phyloP scores from a whole-genome alignment of 2,329 filamentous ascomycete genomes.

The Xylariaceae sp. region DNA sequence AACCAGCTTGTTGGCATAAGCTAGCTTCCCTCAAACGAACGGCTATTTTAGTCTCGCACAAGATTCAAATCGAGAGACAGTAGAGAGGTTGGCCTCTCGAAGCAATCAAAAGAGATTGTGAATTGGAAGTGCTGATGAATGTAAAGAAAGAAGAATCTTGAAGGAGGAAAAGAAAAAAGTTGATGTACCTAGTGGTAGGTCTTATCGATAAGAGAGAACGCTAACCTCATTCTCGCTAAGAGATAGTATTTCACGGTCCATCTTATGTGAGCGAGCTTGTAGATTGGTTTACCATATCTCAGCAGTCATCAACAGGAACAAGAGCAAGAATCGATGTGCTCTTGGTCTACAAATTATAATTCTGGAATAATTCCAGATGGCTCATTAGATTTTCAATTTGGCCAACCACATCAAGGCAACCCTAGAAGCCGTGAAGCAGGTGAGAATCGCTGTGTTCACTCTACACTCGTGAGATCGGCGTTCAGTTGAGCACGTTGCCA shows the following conservation, averaged over 20 bases:
- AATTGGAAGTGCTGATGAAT: constrained; percentile 45
- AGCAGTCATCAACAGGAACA: no score
- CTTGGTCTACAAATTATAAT: neutral
- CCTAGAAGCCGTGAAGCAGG: neutral
- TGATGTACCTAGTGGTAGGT: neutral
- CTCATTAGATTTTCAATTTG: neutral
- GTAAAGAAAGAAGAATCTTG: constrained; percentile 35
- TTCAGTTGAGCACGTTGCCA: no score
- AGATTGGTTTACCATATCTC: no score
- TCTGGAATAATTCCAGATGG: neutral
- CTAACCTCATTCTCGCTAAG: no score
- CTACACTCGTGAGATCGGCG: no score
- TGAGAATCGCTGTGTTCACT: neutral
- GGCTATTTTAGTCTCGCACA: constrained; percentile 45
- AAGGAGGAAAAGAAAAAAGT: neutral
- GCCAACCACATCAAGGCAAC: neutral
- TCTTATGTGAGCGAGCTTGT: no score
- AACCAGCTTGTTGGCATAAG: constrained; percentile 39
- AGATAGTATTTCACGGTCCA: no score
- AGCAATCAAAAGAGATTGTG: constrained; percentile 38
- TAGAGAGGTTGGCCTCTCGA: constrained; percentile 33
- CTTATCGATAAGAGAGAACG: constrained; percentile 23
- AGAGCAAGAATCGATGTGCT: neutral
- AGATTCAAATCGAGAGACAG: constrained; percentile 40
- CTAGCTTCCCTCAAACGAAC: constrained; percentile 47